Evolutionary conservation across 2,329 filamentous ascomycete species (phyloP).

Genomic region (Davidsoniella australis): DNA sequence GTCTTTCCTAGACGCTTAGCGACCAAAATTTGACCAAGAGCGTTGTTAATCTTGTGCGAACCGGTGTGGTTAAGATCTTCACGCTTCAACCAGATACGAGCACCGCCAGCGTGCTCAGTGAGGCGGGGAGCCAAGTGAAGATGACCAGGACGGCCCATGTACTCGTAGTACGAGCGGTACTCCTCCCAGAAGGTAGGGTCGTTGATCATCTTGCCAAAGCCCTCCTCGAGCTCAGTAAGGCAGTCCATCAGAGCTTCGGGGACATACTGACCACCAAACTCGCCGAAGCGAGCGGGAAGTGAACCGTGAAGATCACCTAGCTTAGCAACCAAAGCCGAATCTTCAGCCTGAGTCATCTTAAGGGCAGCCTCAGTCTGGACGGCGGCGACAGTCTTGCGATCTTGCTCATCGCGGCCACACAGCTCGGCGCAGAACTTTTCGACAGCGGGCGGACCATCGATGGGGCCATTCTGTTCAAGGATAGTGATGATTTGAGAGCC

Average conservation of each 20-base stretch:
- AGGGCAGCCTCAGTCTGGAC: conserved; percentile 39
- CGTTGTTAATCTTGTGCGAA: conserved; percentile 99
- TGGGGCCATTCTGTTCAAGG: conserved; percentile 49
- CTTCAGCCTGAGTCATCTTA: conserved; percentile 36
- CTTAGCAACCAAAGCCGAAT: conserved; percentile 57
- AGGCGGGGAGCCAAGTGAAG: conserved; percentile 77
- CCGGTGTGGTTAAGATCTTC: conserved; percentile 97
- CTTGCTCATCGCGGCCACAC: conserved; percentile 27
- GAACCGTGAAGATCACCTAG: conserved; percentile 66
- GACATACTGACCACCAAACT: conserved; percentile 94
- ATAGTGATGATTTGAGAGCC: conserved; percentile 87
- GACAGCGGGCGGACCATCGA: conserved; percentile 38
- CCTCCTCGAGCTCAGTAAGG: conserved; percentile 71
- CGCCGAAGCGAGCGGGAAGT: conserved; percentile 75
- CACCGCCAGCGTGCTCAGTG: conserved; percentile 76
- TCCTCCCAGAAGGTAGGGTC: conserved; percentile 95
- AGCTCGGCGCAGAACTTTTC: conserved; percentile 71
- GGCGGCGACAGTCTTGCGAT: conserved; percentile 26
- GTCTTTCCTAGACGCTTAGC: conserved; percentile 81
- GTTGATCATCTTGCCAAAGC: conserved; percentile 73
- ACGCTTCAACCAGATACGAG: conserved; percentile 94
- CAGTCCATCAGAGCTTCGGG: conserved; percentile 98
- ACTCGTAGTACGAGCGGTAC: conserved; percentile 87
- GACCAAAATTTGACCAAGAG: conserved; percentile 78
- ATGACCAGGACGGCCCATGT: conserved; percentile 89